Evolutionary conservation across 345 rosid genomes (phyloP).

Genomic region (Citrus cavaleriei): DNA sequence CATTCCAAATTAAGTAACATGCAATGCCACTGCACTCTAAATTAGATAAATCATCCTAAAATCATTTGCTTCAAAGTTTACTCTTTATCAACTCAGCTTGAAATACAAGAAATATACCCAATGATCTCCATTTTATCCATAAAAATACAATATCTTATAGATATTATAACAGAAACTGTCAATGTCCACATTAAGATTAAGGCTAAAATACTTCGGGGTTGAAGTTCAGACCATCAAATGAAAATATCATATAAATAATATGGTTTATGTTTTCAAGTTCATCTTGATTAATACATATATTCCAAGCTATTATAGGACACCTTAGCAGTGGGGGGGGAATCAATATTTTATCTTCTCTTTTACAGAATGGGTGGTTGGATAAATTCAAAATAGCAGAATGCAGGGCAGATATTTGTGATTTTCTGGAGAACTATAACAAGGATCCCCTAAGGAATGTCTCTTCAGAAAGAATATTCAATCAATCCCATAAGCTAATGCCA

Average conservation of each 20-base stretch:
- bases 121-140: not conserved
- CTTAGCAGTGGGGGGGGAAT: not conserved
- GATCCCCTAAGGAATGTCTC: not conserved
- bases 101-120: not conserved
- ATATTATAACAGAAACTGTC: not conserved
- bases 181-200: not conserved
- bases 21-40: not conserved
- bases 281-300: not conserved
- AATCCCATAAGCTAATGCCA: not conserved
- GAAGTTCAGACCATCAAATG: not conserved
- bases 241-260: not conserved
- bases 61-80: constrained; percentile 3
- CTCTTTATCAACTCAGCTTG: not conserved
- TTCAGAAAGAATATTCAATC: not conserved
- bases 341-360: not conserved
- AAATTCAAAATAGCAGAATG: not conserved
- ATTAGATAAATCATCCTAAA: not conserved
- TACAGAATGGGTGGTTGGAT: not conserved
- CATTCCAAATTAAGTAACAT: not conserved
- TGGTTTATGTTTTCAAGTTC: not conserved
- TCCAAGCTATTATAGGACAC: not conserved
- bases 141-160: not conserved
- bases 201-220: not conserved
- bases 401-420: not conserved
- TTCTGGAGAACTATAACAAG: not conserved